Evolutionary conservation across 2,329 filamentous ascomycete genomes (phyloP), one percentile per base, ranked within the genome.

Genomic region (Aspergillus flavus): DNA sequence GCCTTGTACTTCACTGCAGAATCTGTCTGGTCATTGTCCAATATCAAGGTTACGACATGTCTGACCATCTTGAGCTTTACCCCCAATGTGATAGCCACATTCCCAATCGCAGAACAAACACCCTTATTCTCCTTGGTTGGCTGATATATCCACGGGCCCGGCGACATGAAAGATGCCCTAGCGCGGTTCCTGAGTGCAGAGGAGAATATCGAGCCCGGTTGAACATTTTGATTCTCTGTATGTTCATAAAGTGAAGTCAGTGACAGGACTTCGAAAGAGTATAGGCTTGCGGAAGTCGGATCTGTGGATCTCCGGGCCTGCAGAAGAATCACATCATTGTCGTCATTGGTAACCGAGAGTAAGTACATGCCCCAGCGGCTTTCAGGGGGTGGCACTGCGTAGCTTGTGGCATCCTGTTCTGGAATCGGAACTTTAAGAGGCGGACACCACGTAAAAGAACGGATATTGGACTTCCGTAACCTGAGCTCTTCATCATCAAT

Each of bases 361-460:
- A 77, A 57, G 43, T 78, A 68, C 36, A 72, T 64, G 58, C 72
- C 81, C 79, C 71, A 79, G 32, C 75, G 73, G 54, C 60, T 69
- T 69, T 70, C 72, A 11, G 64, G 46, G 0, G 63, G 58, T 11
- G 62, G 60, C 21, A 65, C 48, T 32, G 59, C 52, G 41, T 64
- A 43, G 10, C 63, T 28, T 19, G 41, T 58, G 30, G 19, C 34
- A 45, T 55, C 16, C 10, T 36, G 26, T 16, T 63, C 50, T 19
- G 52, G 34, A 9, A 57, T 21, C 26, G 72, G 69, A 7, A 67
- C 55, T 53, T 71, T 73, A 7, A 76, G 61, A 43, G 75, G 71
- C 7, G 72, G 69, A 50, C 74, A 76, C 80, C 80, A 82, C n/a
- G 75, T 63, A 64, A 82, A 82, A 19, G 78, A 73, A 39, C 79